These are phyloP conservation scores for Macrophomina tecta DNA, from an alignment of 2,329 filamentous ascomycete genomes.

Conservation along the genomic window DNA sequence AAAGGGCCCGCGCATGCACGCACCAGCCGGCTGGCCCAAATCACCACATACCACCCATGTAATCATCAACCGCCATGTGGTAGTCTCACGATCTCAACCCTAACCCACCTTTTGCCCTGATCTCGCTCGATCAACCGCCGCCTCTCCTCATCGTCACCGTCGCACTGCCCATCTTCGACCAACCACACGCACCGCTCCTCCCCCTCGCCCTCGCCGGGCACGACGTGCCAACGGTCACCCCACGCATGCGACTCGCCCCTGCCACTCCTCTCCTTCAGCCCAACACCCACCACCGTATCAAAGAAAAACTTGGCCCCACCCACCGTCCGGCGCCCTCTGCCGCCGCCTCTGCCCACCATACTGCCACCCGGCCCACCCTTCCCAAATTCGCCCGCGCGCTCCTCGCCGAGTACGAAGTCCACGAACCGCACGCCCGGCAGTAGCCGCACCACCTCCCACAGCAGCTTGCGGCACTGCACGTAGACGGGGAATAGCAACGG, in stretches of 20 bases:
- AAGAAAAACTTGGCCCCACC: conserved; percentile 27
- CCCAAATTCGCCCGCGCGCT: conserved; percentile 15
- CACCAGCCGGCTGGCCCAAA: background rate
- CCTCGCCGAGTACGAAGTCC: conserved; percentile 24
- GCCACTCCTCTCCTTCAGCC: conserved; percentile 14
- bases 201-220: conserved; percentile 17
- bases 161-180: conserved; percentile 10
- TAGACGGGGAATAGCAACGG: conserved; percentile 28
- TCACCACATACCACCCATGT: background rate
- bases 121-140: background rate
- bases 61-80: conserved; percentile 20
- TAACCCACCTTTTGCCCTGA: conserved; percentile 17
- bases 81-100: conserved; percentile 25
- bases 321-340: conserved; percentile 2
- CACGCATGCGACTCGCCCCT: conserved; percentile 24
- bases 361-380: conserved; percentile 13
- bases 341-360: background rate
- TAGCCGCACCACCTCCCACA: conserved; percentile 27
- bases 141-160: conserved; percentile 10
- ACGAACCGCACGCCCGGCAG: conserved; percentile 26
- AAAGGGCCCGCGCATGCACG: background rate
- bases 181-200: conserved; percentile 24
- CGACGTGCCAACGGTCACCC: conserved; percentile 24
- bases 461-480: conserved; percentile 28
- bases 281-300: conserved; percentile 25